Evolutionary conservation across 2,329 filamentous ascomycete genomes (phyloP).

Genomic region (Calonectria fujianensis): DNA sequence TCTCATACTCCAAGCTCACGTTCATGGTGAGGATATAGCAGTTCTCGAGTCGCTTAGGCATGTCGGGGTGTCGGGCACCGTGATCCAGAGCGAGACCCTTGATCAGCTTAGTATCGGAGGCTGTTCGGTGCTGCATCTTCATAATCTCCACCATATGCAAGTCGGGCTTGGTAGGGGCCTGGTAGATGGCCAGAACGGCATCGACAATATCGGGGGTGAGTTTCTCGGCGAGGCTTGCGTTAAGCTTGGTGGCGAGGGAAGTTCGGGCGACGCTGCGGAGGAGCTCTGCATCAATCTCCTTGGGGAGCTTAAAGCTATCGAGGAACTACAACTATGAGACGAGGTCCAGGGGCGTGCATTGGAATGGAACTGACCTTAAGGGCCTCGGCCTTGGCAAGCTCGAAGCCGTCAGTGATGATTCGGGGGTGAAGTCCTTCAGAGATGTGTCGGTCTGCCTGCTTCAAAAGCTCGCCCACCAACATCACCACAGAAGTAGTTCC

Average conservation of each 20-base stretch:
- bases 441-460: constrained; percentile 98
- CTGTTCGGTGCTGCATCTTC: constrained; percentile 99
- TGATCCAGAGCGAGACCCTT: constrained; percentile 94
- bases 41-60: constrained; percentile 97
- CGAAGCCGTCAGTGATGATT: constrained; percentile 97
- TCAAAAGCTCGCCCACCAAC: constrained; percentile 95
- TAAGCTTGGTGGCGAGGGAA: constrained; percentile 96
- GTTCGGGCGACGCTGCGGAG: constrained; percentile 95
- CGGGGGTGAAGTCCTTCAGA: constrained; percentile 96
- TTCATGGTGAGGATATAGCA: constrained; percentile 96
- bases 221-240: constrained; percentile 89
- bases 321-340: constrained; percentile 79
- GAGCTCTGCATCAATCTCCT: constrained; percentile 93
- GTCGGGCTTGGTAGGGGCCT: constrained; percentile 92
- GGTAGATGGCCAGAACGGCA: constrained; percentile 94
- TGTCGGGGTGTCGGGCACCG: constrained; percentile 96
- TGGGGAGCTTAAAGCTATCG: constrained; percentile 92
- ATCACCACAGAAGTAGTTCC: constrained; percentile 98
- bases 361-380: constrained; percentile 78
- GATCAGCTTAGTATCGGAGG: constrained; percentile 97
- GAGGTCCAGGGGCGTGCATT: neutral
- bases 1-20: constrained; percentile 98
- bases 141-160: constrained; percentile 99
- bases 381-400: constrained; percentile 95
- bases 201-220: constrained; percentile 97